Evolutionary conservation across 2,329 filamentous ascomycete genomes (phyloP).

Genomic region (Ceratocystis harringtonii): DNA sequence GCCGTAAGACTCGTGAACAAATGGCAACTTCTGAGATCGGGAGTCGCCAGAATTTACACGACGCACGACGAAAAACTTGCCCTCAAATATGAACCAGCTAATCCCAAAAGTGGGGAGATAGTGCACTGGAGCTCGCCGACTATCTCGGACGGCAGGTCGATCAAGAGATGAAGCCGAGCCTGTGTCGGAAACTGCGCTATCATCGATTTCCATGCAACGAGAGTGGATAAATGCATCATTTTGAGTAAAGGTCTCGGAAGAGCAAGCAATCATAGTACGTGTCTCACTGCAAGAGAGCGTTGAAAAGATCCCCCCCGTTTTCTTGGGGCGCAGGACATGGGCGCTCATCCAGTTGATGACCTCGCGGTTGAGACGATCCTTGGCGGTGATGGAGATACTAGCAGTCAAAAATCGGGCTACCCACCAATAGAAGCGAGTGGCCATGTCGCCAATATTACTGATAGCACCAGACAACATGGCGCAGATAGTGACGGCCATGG

Average conservation of each 20-base stretch:
- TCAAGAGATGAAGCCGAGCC: neutral
- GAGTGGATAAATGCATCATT: slow-evolving; percentile 24
- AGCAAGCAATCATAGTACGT: slow-evolving; percentile 25
- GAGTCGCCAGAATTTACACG: slow-evolving; percentile 20
- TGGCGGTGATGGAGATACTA: slow-evolving; percentile 26
- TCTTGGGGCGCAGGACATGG: slow-evolving; percentile 22
- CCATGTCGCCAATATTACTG: slow-evolving; percentile 22
- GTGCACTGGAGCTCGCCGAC: slow-evolving; percentile 25
- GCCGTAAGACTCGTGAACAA: slow-evolving; percentile 8
- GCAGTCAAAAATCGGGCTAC: slow-evolving; percentile 26
- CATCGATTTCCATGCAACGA: slow-evolving; percentile 22
- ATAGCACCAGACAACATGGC: slow-evolving; percentile 24
- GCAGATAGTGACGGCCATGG: slow-evolving; percentile 25
- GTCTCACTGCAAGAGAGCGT: slow-evolving; percentile 13
- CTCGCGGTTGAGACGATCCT: slow-evolving; percentile 27
- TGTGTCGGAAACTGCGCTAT: slow-evolving; percentile 11
- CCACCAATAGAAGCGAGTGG: slow-evolving; percentile 25
- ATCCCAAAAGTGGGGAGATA: slow-evolving; percentile 27
- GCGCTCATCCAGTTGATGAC: slow-evolving; percentile 28
- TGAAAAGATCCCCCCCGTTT: slow-evolving; percentile 17
- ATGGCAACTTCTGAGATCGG: slow-evolving; percentile 18
- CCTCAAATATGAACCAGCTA: slow-evolving; percentile 25
- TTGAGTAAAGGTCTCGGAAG: slow-evolving; percentile 21
- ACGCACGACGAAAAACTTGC: slow-evolving; percentile 26
- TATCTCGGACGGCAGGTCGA: slow-evolving; percentile 19